Evolutionary conservation across 257 asterid species (phyloP), one percentile per base, ranked within the genome.

Genomic region (Buddleja alternifolia): DNA sequence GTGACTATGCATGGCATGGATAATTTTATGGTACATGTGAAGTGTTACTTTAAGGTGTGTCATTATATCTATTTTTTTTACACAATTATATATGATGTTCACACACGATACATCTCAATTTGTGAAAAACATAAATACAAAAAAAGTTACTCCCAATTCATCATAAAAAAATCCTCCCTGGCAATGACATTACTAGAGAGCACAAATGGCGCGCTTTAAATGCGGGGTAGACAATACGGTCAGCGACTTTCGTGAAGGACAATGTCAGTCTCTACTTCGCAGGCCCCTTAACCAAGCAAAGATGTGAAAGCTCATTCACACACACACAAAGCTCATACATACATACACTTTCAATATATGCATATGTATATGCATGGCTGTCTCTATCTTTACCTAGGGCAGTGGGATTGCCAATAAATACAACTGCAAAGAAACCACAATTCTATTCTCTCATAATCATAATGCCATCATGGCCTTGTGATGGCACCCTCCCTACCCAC

Each of bases 391-490:
- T 34, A 60, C 88, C 83, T 82, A 62, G 89, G 90, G 86, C 91
- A 85, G 87, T 76, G 92, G 58, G 73, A 78, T 74, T 45, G 73
- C 66, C 77, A 85, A 84, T 85, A 87, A 83, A 83, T 83, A 78
- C 86, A 85, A 81, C 78, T 79, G 87, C 89, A 82, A 79, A 80
- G 78, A 84, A 88, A 90, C 93, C 95, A 90, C 97, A 88, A 88
- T 90, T 90, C 96, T 88, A 86, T 90, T 86, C 96, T 76, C 88
- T 88, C 90, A 78, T 63, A 70, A 74, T 88, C 92, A 86, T 86
- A 86, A 67, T 83, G 89, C 85, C 90, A 88, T 90, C 83, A 85
- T 88, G 60, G 61, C 85, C 81, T 80, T 83, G 76, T 83, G 87
- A 82, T 83, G 67, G 58, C 66, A 69, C 39, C 60, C 60, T 37